Evolutionary conservation across 257 asterid genomes (phyloP).

Genomic region (Penstemon eatonii): DNA sequence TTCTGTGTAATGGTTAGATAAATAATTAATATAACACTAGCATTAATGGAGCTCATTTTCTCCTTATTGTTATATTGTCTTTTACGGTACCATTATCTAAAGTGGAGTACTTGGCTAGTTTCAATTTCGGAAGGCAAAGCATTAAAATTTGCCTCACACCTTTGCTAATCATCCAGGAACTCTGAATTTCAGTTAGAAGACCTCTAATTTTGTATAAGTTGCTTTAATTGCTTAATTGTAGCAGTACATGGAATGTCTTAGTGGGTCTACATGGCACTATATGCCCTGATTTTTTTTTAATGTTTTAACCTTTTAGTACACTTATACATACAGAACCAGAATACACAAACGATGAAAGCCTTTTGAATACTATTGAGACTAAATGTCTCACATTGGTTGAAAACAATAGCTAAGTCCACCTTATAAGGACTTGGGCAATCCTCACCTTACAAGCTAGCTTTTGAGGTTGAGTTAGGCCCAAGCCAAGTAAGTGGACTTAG

Average conservation of each 20-base stretch:
- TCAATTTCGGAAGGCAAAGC: not conserved
- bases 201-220: not conserved
- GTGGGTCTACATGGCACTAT: conserved; percentile 5
- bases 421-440: no score
- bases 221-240: not conserved
- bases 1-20: no score
- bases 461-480: no score
- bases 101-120: not conserved
- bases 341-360: not conserved
- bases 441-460: no score
- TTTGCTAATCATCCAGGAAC: not conserved
- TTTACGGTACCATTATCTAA: not conserved
- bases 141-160: not conserved
- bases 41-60: no score
- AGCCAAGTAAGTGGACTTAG: no score
- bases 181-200: not conserved
- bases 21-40: no score
- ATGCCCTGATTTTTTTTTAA: not conserved
- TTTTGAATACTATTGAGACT: not conserved
- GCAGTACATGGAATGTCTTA: not conserved
- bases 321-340: not conserved
- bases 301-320: not conserved
- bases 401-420: no score
- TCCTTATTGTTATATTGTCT: no score
- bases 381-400: no score